A percentile compares a stretch with the other conserved stretches of the same genome.
These are phyloP conservation scores for Allantophomopsis lycopodina DNA, from an alignment of 2,329 filamentous ascomycete species.

Conservation along the genomic window DNA sequence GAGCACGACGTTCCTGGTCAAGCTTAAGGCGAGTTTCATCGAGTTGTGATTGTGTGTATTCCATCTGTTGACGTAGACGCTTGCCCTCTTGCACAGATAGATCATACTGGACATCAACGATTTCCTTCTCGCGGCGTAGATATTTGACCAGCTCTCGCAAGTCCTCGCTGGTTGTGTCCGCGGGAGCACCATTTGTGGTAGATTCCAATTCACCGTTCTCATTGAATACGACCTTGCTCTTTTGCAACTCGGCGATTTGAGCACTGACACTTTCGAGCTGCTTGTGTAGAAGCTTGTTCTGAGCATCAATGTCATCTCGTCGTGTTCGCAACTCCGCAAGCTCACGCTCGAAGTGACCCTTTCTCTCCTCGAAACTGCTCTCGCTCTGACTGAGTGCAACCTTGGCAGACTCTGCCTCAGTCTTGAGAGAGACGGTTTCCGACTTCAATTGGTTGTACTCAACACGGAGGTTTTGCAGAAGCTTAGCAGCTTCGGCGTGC, in stretches of 20 bases:
- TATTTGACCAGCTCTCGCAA: slow-evolving; percentile 86
- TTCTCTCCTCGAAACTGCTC: slow-evolving; percentile 75
- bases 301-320: slow-evolving; percentile 71
- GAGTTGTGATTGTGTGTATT: slow-evolving; percentile 75
- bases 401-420: slow-evolving; percentile 78
- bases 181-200: slow-evolving; percentile 23
- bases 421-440: slow-evolving; percentile 58
- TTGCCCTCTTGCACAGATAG: slow-evolving; percentile 79
- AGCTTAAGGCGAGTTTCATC: slow-evolving; percentile 83
- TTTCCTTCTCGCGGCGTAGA: slow-evolving; percentile 90
- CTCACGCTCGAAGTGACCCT: slow-evolving; percentile 71
- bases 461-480: slow-evolving; percentile 61
- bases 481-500: slow-evolving; percentile 88
- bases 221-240: slow-evolving; percentile 47
- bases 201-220: slow-evolving; percentile 33
- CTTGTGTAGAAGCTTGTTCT: slow-evolving; percentile 82
- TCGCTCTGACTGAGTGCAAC: slow-evolving; percentile 68
- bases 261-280: slow-evolving; percentile 74
- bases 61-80: slow-evolving; percentile 77
- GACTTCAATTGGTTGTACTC: slow-evolving; percentile 77
- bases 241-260: slow-evolving; percentile 70
- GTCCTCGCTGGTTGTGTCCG: slow-evolving; percentile 53
- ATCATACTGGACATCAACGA: slow-evolving; percentile 91
- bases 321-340: slow-evolving; percentile 64
- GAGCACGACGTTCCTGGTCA: slow-evolving; percentile 71